Evolutionary conservation across 768 basidiomycete species (phyloP), one percentile per base, ranked within the genome.

Genomic region (Pisolithus microcarpus): DNA sequence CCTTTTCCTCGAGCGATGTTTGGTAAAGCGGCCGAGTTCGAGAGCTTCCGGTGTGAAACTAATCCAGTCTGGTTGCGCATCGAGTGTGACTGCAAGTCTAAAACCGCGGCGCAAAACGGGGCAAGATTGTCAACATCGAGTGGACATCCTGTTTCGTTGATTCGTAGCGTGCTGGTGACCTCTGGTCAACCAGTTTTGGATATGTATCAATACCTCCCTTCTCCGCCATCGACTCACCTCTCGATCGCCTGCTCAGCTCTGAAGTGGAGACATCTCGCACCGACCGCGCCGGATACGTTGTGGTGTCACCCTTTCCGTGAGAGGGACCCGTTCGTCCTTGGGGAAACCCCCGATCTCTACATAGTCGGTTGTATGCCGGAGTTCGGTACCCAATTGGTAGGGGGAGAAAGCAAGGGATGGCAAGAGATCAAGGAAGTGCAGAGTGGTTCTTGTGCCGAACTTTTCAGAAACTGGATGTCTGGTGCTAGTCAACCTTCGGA

Each of bases 241-340:
- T 78, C 79, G 3, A 75, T 97, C 53, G 78, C 90, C 9, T 78
- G 83, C 60, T 74, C 84, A 38, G 94, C 92, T 10, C 74, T 99
- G 31, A 80, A 76, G 58, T 99, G 95, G 96, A 75, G 93, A 52
- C 95, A 98, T 70, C 82, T 96, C 65, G 93, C 96, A n/a, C 96
- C 96, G 4, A 98, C 96, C 7, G 95, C 95, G 23, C 96, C 96
- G 24, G 96, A 99, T 68, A 99, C 96, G 1, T 76, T 99, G 4
- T 97, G 93, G 93, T 97, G 96, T 60, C 94, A 97, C 65, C 96
- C 96, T 16, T 98, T 87, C 71, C 80, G 87, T 46, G 75, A 80
- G 26, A 71, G 74, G 16, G 96, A 99, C 63, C 96, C 96, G 0
- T 99, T 99, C 70, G 75, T 96, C 50, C 75, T 99, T 30, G 59